phyloP scores from a whole-genome alignment of 768 basidiomycete genomes.

The Auricularia sp. region DNA sequence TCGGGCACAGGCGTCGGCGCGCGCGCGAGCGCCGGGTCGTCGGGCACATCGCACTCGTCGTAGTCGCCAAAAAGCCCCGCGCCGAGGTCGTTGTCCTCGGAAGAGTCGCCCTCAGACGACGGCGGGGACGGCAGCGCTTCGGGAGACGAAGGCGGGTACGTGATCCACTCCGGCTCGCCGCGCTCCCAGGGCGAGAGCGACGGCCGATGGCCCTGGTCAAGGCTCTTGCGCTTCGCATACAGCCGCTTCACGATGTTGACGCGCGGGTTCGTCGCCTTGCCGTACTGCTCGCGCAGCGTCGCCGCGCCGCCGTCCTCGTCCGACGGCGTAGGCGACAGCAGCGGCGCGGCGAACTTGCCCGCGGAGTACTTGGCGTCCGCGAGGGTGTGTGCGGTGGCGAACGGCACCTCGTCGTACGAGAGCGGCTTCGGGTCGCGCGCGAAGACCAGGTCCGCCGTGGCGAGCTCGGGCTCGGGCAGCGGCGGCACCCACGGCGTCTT shows the following conservation, averaged over 20 bases:
- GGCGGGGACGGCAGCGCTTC: background rate
- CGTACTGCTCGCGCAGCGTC: slow-evolving; percentile 37
- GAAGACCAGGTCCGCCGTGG: background rate
- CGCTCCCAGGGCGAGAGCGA: slow-evolving; percentile 34
- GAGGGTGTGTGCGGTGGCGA: slow-evolving; percentile 49
- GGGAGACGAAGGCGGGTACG: background rate
- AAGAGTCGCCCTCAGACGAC: background rate
- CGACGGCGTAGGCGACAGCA: slow-evolving; percentile 4
- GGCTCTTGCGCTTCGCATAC: slow-evolving; percentile 55
- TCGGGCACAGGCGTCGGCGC: slow-evolving; percentile 61
- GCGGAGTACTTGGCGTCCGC: slow-evolving; percentile 60
- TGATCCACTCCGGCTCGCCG: slow-evolving; percentile 39
- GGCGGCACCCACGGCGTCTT: slow-evolving; percentile 28
- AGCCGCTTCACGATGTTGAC: slow-evolving; percentile 58
- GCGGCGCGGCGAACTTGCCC: slow-evolving; percentile 65
- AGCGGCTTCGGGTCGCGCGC: slow-evolving; percentile 14
- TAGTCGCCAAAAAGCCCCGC: slow-evolving; percentile 3
- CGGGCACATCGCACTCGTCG: background rate
- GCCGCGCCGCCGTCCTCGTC: background rate
- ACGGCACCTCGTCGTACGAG: slow-evolving; percentile 67
- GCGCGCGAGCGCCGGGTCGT: slow-evolving; percentile 29
- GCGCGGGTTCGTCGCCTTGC: slow-evolving; percentile 59
- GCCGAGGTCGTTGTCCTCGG: background rate
- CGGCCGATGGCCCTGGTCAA: slow-evolving; percentile 28
- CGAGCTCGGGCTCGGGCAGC: slow-evolving; percentile 17